Base-by-base conservation (phyloP, 495 filamentous ascomycete genomes). In the Clohesyomyces aquaticus region DNA sequence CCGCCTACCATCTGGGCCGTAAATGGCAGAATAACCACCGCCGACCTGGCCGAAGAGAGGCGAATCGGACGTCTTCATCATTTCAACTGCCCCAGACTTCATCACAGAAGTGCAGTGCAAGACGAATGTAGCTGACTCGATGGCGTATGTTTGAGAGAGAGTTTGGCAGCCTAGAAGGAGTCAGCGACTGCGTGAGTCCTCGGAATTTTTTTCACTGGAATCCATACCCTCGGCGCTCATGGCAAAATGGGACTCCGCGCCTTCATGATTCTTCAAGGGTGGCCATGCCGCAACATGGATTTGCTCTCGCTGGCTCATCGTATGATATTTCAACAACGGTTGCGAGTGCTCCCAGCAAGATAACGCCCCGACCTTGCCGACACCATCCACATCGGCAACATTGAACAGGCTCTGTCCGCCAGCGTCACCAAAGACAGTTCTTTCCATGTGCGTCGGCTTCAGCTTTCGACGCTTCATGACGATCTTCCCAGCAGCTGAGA, bases 251-350 rank as follows among this genome's bases (percentile, higher is more conserved):
- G 32, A n/a, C 3, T 42, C 53, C 14, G 25, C 51, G 2, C 55
- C 54, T 18, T 55, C 56, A 22, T 55, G 42, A 1, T 14, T 2
- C 8, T 54, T 29, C 4, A 65, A 8, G 14, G 55, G 55, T 32
- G 85, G 85, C 84, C 84, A 87, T n/a, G 80, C 81, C 0, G 83
- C 76, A 12, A 86, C 77, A 67, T 87, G 85, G 46, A 88, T 79
- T 22, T 79, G 65, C 47, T 82, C 83, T 1, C 75, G 65, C 67
- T 83, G 83, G 0, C 73, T 61, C 42, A 73, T 76, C 2, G 79
- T 82, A 58, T 85, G 77, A 55, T 83, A 86, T 66, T 85, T 86
- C 19, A 88, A 74, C 14, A 87, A 74, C 8, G 84, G 84, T 68
- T 87, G 82, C 4, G 76, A 75, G 68, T 87, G 83, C 63, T 88